Percentiles rank a stretch among this genome's conserved stretches.
These are phyloP conservation scores for Moricandia moricandioides DNA, from an alignment of 345 rosid species.

Conservation along the genomic window DNA sequence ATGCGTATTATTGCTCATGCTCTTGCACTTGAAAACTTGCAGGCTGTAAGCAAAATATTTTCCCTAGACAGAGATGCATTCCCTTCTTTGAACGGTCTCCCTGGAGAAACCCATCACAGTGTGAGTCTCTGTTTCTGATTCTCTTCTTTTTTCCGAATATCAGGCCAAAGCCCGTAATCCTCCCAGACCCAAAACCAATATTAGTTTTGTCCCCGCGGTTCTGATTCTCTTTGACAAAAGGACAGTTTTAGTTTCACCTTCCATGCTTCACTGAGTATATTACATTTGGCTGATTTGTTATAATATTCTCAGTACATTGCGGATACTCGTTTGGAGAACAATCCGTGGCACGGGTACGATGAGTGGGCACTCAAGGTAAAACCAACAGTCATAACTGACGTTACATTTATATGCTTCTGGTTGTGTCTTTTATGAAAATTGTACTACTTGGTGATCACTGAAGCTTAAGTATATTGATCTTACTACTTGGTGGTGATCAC, in stretches of 20 bases:
- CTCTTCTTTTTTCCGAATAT: too few species aligned
- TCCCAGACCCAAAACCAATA: too few species aligned
- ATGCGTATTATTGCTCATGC: conserved; percentile 16
- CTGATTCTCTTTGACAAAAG: conserved; percentile 6
- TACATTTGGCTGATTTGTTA: conserved; percentile 11
- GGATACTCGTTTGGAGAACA: conserved; percentile 65
- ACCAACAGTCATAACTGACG: conserved; percentile 1
- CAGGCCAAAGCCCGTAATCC: too few species aligned
- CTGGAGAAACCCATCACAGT: conserved; percentile 89
- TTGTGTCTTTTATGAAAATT: background rate
- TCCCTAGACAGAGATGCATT: conserved; percentile 91
- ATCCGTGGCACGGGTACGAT: conserved; percentile 84
- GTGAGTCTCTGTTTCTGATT: conserved; percentile 44
- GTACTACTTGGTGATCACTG: background rate
- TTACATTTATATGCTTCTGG: background rate
- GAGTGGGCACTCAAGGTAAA: conserved; percentile 88
- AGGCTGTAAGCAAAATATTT: conserved; percentile 79
- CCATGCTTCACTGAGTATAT: background rate
- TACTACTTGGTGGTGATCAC: background rate
- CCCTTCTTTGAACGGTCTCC: conserved; percentile 82
- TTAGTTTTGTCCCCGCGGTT: too few species aligned
- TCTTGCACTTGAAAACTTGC: conserved; percentile 25
- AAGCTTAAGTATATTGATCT: conserved; percentile 16
- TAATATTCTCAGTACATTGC: conserved; percentile 65
- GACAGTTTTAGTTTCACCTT: background rate